Conservation (phyloP, 2,329 filamentous ascomycete species). For the Xylariaceae sp. region DNA sequence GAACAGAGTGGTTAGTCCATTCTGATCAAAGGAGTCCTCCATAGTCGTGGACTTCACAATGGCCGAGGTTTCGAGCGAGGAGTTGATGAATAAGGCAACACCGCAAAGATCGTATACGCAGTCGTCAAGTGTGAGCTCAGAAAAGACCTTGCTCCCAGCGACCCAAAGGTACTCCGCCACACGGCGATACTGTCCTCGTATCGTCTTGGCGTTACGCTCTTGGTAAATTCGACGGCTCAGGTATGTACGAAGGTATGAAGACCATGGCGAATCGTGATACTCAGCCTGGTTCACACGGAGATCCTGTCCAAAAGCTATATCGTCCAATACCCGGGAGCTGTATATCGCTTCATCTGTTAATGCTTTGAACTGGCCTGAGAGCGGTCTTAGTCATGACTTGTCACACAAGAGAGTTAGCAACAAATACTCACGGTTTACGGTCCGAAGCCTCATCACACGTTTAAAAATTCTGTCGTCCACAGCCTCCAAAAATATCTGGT, state of each 20-base stretch:
- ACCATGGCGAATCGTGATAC: conserved; percentile 17
- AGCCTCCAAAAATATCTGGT: conserved; percentile 18
- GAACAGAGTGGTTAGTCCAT: conserved; percentile 17
- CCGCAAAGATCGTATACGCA: conserved; percentile 16
- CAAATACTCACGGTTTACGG: conserved; percentile 15
- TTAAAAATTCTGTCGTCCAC: conserved; percentile 18
- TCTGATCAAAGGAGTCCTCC: conserved; percentile 15
- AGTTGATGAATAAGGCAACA: conserved; percentile 20
- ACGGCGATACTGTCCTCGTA: conserved; percentile 17
- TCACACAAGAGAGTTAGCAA: background rate
- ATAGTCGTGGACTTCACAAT: conserved; percentile 13
- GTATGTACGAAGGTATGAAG: conserved; percentile 15
- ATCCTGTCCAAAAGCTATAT: conserved; percentile 16
- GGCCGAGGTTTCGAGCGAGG: conserved; percentile 14
- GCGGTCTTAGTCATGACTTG: conserved; percentile 3
- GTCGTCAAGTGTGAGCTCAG: conserved; percentile 13
- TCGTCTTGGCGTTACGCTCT: conserved; percentile 16
- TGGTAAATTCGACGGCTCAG: conserved; percentile 16
- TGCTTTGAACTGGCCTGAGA: conserved; percentile 16
- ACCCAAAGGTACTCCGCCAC: conserved; percentile 17
- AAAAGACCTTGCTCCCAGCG: conserved; percentile 15
- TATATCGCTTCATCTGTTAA: conserved; percentile 19
- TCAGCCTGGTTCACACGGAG: conserved; percentile 10
- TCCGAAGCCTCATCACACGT: conserved; percentile 20
- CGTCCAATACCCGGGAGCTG: conserved; percentile 17